Evolutionary conservation across 106 monocot genomes (phyloP), one percentile per base, ranked within the genome.

Genomic region (Acorus calamus): DNA sequence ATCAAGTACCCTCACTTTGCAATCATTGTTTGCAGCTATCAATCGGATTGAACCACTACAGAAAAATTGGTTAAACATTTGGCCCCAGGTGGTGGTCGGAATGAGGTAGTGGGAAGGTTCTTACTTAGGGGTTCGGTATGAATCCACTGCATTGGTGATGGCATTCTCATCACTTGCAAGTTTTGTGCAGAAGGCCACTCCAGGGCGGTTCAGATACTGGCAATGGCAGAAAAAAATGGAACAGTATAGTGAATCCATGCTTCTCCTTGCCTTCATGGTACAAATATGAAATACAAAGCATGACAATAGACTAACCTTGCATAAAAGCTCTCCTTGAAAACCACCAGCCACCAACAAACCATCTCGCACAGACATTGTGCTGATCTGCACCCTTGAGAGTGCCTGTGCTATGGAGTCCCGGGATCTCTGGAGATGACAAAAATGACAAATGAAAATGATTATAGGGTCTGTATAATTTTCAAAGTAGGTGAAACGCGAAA

Each of bases 241-340:
- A 62, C 2, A 42, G 28, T 2, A 69, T 5, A 14, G 4, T 42
- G 8, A 11, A 61, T 11, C 8, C 41, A 60, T 7, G 1, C 13
- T 28, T 28, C 28, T 28, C 28, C 28, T 28, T 0, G 28, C 0
- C 28, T 28, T 28, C 28, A 28, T 28, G 1, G 28, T 53, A 28
- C 28, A 28, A 28, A 28, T 28, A 28, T 28, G 28, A 1, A 28
- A 28, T 28, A 28, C 28, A 28, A 1, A 28, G 47, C 28, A 2
- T 5, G 44, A 3, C 9, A 14, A 44, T 12, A 2, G 14, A 46
- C 5, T 14, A 74, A 93, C 94, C 86, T 86, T 93, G 44, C 78
- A 94, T 8, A 94, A 68, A 67, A 94, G 86, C 78, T 94, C 94
- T 56, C 94, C 94, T 55, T 84, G 86, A 65, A 89, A 94, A 65